Evolutionary conservation across 148 eudicot genomes (phyloP), one percentile per base, ranked within the genome.

Genomic region (Amaranthus hypochondriacus): DNA sequence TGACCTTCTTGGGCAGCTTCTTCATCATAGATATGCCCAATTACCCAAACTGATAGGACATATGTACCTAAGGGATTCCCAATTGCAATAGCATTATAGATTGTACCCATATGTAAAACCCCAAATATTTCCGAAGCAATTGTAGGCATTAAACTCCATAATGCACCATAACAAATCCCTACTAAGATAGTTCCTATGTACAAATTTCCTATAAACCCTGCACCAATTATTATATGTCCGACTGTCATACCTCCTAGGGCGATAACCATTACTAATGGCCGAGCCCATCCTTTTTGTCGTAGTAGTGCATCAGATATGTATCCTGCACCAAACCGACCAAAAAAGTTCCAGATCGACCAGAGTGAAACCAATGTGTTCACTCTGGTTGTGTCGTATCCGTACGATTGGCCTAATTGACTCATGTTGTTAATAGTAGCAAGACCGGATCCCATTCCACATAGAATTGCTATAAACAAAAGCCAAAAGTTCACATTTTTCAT

Each of bases 301-400:
- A 94, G 69, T 66, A 87, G 69, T 10, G 84, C 47, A 72, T 94
- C 98, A 11, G 98, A 94, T 70, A 94, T 56, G 62, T 84, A 91
- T 3, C 98, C 98, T 47, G 89, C 98, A 59, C 97, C 95, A 69
- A 91, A 84, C 43, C 98, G 92, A 9, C 98, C 98, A 48, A 91
- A 89, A 73, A 92, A 94, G 49, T 94, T 94, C 98, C 98, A 94
- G 82, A 94, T 91, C 69, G 97, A 91, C 88, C 89, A 94, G 46
- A 94, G 66, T 2, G 98, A 91, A 62, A 94, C 97, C 75, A 91
- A 76, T 13, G 97, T 82, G 54, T 82, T 87, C 56, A 79, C 86
- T 75, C 84, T 84, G 9, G 74, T 73, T 0, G 85, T 73, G 11
- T 74, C 76, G 81, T 94, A 94, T 5, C 81, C 79, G 4, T 91